Evolutionary conservation across 352 stramenopile species (phyloP).

Genomic region (Phytophthora colocasiae): DNA sequence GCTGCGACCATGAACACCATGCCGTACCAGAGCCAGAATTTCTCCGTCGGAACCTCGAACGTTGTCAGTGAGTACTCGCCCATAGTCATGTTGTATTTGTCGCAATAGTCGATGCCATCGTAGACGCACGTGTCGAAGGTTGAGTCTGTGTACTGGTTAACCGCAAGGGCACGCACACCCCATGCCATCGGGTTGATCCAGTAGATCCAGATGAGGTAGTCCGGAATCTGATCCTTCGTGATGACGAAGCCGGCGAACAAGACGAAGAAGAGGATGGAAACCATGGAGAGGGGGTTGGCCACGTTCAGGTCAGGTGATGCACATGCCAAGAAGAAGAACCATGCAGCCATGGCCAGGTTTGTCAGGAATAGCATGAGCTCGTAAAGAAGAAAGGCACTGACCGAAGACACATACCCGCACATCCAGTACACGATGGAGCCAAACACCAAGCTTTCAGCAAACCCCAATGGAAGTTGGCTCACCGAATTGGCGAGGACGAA

Average conservation of each 20-base stretch:
- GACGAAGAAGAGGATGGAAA: slow-evolving; percentile 33
- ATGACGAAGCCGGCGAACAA: slow-evolving; percentile 33
- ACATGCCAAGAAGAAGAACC: slow-evolving; percentile 30
- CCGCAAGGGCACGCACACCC: slow-evolving; percentile 19
- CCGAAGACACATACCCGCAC: slow-evolving; percentile 49
- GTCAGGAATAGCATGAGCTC: slow-evolving; percentile 38
- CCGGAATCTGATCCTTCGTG: slow-evolving; percentile 33
- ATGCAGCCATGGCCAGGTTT: slow-evolving; percentile 38
- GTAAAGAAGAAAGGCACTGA: slow-evolving; percentile 47
- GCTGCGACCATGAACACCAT: slow-evolving; percentile 17
- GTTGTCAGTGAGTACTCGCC: slow-evolving; percentile 25
- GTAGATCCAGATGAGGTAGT: slow-evolving; percentile 41
- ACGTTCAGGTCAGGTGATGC: slow-evolving; percentile 29
- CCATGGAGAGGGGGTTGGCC: slow-evolving; percentile 25
- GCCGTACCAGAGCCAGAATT: slow-evolving; percentile 34
- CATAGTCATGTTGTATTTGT: slow-evolving; percentile 19
- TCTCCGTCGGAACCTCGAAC: slow-evolving; percentile 26
- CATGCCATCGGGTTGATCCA: slow-evolving; percentile 35
- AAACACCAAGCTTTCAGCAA: slow-evolving; percentile 75
- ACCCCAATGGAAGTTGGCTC: slow-evolving; percentile 39
- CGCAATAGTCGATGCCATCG: slow-evolving; percentile 24
- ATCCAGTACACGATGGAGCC: slow-evolving; percentile 87
- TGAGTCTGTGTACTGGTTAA: slow-evolving; percentile 33
- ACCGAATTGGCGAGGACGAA: slow-evolving; percentile 60
- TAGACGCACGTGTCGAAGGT: slow-evolving; percentile 31